Evolutionary conservation across 306 rosid genomes (phyloP).

Genomic region (Hippophae rhamnoides): DNA sequence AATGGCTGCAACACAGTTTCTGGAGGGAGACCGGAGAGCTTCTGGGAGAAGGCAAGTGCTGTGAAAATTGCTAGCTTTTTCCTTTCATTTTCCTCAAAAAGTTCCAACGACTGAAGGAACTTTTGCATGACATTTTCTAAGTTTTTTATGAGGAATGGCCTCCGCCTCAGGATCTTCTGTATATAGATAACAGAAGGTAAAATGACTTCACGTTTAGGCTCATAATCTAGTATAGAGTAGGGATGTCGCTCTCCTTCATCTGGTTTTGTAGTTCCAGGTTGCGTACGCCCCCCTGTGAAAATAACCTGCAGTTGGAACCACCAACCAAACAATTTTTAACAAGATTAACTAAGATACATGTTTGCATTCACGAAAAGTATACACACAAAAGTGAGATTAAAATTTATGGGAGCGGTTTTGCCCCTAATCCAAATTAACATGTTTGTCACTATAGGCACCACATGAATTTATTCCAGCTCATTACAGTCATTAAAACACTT

Average conservation of each 20-base stretch:
- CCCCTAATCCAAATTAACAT: too few relatives aligned
- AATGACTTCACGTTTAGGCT: conserved; percentile 75
- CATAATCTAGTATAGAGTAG: conserved; percentile 76
- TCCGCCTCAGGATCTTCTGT: conserved; percentile 86
- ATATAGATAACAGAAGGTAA: conserved; percentile 84
- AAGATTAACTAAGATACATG: too few relatives aligned
- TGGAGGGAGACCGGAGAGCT: conserved; percentile 96
- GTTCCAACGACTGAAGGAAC: conserved; percentile 94
- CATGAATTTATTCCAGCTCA: too few relatives aligned
- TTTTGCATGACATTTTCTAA: conserved; percentile 99
- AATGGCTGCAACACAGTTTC: conserved; percentile 97
- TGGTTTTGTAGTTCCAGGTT: conserved; percentile 99
- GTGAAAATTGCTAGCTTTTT: conserved; percentile 97
- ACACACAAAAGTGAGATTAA: too few relatives aligned
- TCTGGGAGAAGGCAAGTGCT: conserved; percentile 98
- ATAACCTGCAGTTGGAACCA: conserved; percentile 42
- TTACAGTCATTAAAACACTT: too few relatives aligned
- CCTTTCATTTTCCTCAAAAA: conserved; percentile 98
- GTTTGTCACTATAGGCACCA: too few relatives aligned
- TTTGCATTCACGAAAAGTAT: too few relatives aligned
- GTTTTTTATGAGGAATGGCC: conserved; percentile 91
- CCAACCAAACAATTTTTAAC: too few relatives aligned
- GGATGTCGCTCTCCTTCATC: conserved; percentile 99
- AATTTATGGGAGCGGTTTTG: too few relatives aligned
- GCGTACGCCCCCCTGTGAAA: conserved; percentile 99